A percentile compares a stretch with the other conserved stretches of the same genome.
Evolutionary conservation across 2,329 filamentous ascomycete genomes (phyloP).

Genomic region (Apiospora pterosperma): DNA sequence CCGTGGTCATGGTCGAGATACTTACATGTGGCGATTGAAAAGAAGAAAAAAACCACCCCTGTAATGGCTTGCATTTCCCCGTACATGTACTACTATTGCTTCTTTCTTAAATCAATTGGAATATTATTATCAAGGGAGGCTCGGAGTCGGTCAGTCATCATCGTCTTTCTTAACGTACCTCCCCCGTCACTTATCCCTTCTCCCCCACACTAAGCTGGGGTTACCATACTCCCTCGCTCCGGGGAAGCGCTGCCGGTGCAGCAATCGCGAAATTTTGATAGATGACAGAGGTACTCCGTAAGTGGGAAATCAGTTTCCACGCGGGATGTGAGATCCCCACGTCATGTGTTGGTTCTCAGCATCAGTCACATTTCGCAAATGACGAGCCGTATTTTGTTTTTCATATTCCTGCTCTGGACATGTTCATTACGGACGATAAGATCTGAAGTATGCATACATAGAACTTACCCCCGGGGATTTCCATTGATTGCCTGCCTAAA

Average conservation of each 20-base stretch:
- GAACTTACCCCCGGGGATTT: neutral
- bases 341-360: neutral
- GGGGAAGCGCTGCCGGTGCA: neutral
- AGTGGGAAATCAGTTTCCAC: neutral
- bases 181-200: neutral
- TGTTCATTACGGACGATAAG: neutral
- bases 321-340: neutral
- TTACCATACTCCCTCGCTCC: neutral
- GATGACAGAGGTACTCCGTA: neutral
- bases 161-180: neutral
- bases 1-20: neutral
- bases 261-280: neutral
- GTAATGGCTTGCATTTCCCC: neutral
- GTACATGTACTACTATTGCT: no score
- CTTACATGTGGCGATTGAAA: neutral
- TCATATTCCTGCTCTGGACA: neutral
- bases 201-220: conserved; percentile 1
- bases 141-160: neutral
- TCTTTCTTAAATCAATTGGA: neutral
- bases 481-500: neutral
- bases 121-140: neutral
- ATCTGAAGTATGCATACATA: neutral
- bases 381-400: neutral
- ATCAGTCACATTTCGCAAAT: neutral
- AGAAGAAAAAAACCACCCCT: neutral